Percentiles rank a stretch among this genome's conserved stretches.
phyloP scores from a whole-genome alignment of 371 early-diverging fungal genomes.

The Rhizopus microsporus region DNA sequence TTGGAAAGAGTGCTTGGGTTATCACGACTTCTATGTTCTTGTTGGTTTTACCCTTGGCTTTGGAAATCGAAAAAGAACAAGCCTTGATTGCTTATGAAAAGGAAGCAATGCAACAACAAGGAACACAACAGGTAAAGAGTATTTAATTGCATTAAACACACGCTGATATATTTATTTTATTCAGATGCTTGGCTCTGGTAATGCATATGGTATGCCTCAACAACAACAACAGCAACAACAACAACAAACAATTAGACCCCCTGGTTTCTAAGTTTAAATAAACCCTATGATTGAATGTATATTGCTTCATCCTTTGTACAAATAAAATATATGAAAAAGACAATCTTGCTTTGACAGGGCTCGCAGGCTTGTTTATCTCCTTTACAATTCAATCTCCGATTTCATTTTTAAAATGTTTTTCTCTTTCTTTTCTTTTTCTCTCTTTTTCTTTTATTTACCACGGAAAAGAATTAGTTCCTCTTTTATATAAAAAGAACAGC shows the following conservation, averaged over 20 bases:
- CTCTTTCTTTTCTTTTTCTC: background rate
- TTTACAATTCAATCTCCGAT: background rate
- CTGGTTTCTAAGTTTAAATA: conserved; percentile 21
- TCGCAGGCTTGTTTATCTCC: background rate
- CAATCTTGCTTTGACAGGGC: background rate
- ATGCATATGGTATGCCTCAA: conserved; percentile 27
- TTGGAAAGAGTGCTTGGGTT: conserved; percentile 82
- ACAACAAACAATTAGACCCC: conserved; percentile 23
- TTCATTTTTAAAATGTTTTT: background rate
- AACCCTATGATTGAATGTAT: background rate
- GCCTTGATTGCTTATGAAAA: conserved; percentile 77
- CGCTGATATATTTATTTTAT: background rate
- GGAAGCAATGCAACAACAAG: conserved; percentile 69
- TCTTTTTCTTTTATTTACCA: background rate
- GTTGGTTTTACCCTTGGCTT: conserved; percentile 71
- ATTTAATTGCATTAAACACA: background rate
- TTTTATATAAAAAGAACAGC: background rate
- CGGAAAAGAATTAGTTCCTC: background rate
- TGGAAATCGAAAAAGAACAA: conserved; percentile 77
- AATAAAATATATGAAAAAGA: background rate
- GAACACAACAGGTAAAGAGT: conserved; percentile 50
- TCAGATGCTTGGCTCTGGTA: conserved; percentile 39
- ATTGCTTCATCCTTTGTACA: background rate
- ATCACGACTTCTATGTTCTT: conserved; percentile 77
- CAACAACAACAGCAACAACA: conserved; percentile 30